Evolutionary conservation across 192 early-diverging fungal species (phyloP).

Genomic region (Thamnidium elegans): DNA sequence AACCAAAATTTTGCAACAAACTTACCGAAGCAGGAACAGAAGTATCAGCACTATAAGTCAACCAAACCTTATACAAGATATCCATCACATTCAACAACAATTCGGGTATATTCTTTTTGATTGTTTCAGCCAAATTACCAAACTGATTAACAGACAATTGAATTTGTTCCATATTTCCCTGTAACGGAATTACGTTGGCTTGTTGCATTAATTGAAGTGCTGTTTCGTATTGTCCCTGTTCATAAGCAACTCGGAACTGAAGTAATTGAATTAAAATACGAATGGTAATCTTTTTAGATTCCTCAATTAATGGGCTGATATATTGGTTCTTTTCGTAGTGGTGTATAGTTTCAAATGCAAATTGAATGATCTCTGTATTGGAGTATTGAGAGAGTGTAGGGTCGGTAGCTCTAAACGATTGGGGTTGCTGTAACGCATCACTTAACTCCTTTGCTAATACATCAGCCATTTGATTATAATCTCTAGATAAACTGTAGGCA

Average conservation of each 20-base stretch:
- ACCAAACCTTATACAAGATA: slow-evolving; percentile 52
- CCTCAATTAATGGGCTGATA: not conserved
- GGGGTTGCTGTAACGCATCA: slow-evolving; percentile 15
- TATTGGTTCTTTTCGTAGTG: not conserved
- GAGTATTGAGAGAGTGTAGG: not conserved
- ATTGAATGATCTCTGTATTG: slow-evolving; percentile 5
- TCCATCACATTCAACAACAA: slow-evolving; percentile 74
- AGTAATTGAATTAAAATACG: slow-evolving; percentile 24
- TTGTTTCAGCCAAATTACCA: slow-evolving; percentile 56
- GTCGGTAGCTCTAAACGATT: not conserved
- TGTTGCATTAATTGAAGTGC: slow-evolving; percentile 60
- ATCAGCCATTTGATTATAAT: slow-evolving; percentile 25
- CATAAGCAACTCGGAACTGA: slow-evolving; percentile 56
- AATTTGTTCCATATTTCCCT: slow-evolving; percentile 53
- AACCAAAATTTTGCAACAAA: too few relatives aligned
- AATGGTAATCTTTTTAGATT: not conserved
- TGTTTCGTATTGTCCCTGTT: slow-evolving; percentile 51
- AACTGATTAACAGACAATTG: slow-evolving; percentile 67
- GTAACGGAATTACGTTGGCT: slow-evolving; percentile 63
- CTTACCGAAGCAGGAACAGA: not conserved
- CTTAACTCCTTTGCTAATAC: slow-evolving; percentile 32
- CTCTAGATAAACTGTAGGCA: slow-evolving; percentile 72
- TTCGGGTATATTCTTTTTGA: slow-evolving; percentile 74
- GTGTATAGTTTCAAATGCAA: not conserved
- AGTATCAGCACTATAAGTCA: too few relatives aligned